Evolutionary conservation across 2,329 filamentous ascomycete species (phyloP).

Genomic region (Dothiorella sarmentorum): DNA sequence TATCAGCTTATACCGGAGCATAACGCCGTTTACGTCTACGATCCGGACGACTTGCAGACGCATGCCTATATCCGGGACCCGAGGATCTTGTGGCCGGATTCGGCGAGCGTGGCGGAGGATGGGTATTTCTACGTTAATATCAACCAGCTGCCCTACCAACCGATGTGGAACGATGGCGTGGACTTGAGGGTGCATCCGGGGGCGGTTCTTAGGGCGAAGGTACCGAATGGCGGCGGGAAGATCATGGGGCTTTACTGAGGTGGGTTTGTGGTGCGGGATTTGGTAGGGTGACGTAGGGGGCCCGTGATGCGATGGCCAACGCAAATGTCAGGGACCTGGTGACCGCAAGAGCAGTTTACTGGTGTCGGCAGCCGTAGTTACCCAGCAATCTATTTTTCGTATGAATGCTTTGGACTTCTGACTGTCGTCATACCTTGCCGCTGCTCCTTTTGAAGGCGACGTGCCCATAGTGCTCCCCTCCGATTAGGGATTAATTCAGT

Average conservation of each 20-base stretch:
- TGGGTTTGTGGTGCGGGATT: too few species aligned
- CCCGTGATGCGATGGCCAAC: too few species aligned
- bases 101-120: conserved; percentile 27
- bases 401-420: too few species aligned
- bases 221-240: conserved; percentile 42
- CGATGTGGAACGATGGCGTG: conserved; percentile 46
- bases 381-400: too few species aligned
- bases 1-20: conserved; percentile 49
- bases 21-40: conserved; percentile 46
- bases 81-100: conserved; percentile 49
- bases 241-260: conserved; percentile 25
- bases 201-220: conserved; percentile 43
- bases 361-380: too few species aligned
- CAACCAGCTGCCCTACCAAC: conserved; percentile 49
- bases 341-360: too few species aligned
- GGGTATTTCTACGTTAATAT: conserved; percentile 48
- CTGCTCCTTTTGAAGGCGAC: too few species aligned
- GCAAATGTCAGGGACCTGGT: too few species aligned
- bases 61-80: conserved; percentile 45
- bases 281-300: too few species aligned
- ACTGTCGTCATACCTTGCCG: too few species aligned
- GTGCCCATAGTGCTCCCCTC: too few species aligned
- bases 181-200: conserved; percentile 44
- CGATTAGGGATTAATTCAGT: too few species aligned
- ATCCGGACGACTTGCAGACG: conserved; percentile 41